Evolutionary conservation across 176 grass and related monocot genomes (phyloP).

Genomic region (Aegilops bicornis): DNA sequence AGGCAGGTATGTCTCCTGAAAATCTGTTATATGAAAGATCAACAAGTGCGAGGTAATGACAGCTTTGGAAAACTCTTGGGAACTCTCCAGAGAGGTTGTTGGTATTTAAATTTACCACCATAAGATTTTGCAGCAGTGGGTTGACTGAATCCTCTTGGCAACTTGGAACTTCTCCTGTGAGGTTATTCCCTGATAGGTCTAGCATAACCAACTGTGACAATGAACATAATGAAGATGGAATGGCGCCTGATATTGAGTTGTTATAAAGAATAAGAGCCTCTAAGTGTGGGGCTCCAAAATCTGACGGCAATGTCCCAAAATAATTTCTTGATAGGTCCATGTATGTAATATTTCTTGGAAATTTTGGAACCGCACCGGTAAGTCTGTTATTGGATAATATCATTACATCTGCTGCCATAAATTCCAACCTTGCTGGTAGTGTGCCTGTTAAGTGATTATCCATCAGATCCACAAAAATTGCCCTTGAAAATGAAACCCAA

Average conservation of each 20-base stretch:
- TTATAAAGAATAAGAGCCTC: fast-evolving
- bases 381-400: not conserved
- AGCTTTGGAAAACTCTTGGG: not conserved
- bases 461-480: not conserved
- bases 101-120: not conserved
- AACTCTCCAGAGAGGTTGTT: constrained; percentile 40
- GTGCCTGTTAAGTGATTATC: constrained; percentile 24
- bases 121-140: not conserved
- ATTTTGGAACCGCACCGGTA: not conserved
- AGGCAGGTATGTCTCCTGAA: not conserved
- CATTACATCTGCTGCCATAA: not conserved
- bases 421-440: constrained; percentile 17
- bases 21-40: constrained; percentile 25
- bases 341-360: constrained; percentile 2
- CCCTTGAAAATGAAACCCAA: constrained; percentile 27
- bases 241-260: constrained; percentile 31
- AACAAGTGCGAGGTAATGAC: not conserved
- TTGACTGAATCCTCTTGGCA: not conserved
- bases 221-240: constrained; percentile 16
- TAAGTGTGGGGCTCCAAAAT: not conserved
- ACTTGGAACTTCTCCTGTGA: constrained; percentile 16
- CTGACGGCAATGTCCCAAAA: not conserved
- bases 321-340: not conserved
- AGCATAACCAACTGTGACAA: not conserved
- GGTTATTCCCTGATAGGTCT: constrained; percentile 19